Evolutionary conservation across 768 basidiomycete genomes (phyloP).

Genomic region (Hygrocybe punicea): DNA sequence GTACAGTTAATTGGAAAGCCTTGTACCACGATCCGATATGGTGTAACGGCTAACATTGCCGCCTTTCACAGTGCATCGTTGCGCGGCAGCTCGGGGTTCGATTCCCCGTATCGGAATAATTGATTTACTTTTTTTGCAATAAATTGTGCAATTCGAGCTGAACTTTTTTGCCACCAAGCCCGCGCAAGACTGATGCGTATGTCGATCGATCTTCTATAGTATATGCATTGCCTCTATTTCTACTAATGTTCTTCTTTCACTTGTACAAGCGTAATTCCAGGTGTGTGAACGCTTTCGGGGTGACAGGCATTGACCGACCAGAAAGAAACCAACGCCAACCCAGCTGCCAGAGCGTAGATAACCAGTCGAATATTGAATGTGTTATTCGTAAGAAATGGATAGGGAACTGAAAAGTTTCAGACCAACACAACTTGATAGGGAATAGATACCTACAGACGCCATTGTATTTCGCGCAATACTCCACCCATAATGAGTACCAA

Average conservation of each 20-base stretch:
- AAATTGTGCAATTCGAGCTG: no score
- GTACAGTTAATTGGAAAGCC: no score
- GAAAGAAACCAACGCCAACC: constrained; percentile 56
- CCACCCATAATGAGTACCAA: constrained; percentile 64
- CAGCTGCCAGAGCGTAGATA: constrained; percentile 56
- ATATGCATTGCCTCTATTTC: no score
- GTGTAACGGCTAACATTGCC: constrained; percentile 14
- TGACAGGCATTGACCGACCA: constrained; percentile 59
- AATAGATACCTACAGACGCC: constrained; percentile 51
- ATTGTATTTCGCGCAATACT: constrained; percentile 62
- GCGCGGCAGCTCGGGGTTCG: constrained; percentile 42
- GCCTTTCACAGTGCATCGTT: constrained; percentile 17
- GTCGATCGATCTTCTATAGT: no score
- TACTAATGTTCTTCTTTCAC: no score
- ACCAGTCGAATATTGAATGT: constrained; percentile 46
- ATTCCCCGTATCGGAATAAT: constrained; percentile 37
- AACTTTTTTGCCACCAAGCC: no score
- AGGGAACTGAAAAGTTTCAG: constrained; percentile 50
- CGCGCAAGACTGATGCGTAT: no score
- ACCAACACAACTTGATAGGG: not conserved
- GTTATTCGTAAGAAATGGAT: constrained; percentile 74
- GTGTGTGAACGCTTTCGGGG: constrained; percentile 1
- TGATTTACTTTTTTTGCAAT: no score
- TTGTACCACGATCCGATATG: no score
- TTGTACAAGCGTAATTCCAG: not conserved